Evolutionary conservation across 768 basidiomycete genomes (phyloP).

Genomic region (Boletus barrowsii): DNA sequence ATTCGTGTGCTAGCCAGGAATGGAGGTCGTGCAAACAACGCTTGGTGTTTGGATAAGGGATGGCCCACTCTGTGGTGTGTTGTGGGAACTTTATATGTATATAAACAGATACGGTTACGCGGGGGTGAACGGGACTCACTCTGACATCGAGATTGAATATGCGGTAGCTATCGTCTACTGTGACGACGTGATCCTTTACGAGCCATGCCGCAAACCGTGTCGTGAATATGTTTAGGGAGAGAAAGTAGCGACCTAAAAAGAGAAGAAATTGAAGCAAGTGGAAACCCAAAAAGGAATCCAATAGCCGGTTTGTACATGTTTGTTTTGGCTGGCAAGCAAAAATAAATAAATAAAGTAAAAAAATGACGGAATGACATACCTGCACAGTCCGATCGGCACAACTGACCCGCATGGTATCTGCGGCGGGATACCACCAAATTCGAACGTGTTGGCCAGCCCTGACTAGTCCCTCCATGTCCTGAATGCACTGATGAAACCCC

Average conservation of each 20-base stretch:
- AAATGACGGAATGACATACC: slow-evolving; percentile 43
- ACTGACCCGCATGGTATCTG: slow-evolving; percentile 67
- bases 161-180: slow-evolving; percentile 73
- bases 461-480: slow-evolving; percentile 53
- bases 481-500: slow-evolving; percentile 60
- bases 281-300: slow-evolving; percentile 68
- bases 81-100: slow-evolving; percentile 59
- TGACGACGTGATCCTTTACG: slow-evolving; percentile 47
- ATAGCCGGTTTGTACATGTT: slow-evolving; percentile 59
- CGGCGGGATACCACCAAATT: slow-evolving; percentile 92
- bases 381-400: slow-evolving; percentile 72
- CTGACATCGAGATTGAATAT: slow-evolving; percentile 94
- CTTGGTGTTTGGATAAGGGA: slow-evolving; percentile 67
- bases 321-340: slow-evolving; percentile 42
- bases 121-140: slow-evolving; percentile 44
- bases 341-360: not conserved
- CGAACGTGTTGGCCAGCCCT: slow-evolving; percentile 82
- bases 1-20: slow-evolving; percentile 68
- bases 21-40: slow-evolving; percentile 71
- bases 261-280: slow-evolving; percentile 84
- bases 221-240: slow-evolving; percentile 59
- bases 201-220: slow-evolving; percentile 70
- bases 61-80: slow-evolving; percentile 93
- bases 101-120: not conserved
- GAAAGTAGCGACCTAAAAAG: slow-evolving; percentile 68